Conservation (phyloP, 495 filamentous ascomycete species). For the Copromyces sp. region DNA sequence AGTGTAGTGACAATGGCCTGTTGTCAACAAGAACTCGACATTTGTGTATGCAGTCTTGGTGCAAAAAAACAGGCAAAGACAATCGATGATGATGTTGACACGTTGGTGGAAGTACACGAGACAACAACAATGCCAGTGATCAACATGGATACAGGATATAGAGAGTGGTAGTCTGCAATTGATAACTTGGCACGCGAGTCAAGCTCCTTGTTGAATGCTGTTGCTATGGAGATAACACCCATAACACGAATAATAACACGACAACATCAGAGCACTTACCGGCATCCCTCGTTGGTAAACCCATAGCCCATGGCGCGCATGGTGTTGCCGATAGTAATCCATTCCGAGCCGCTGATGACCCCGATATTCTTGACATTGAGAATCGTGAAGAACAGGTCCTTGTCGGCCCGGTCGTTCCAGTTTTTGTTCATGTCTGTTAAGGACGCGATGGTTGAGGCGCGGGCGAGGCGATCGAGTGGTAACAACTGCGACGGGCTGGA, state of each 20-base stretch:
- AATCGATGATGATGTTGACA: background rate
- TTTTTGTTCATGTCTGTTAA: slow-evolving; percentile 37
- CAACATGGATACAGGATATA: background rate
- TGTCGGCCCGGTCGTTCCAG: slow-evolving; percentile 44
- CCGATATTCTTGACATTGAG: slow-evolving; percentile 45
- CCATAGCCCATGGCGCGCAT: slow-evolving; percentile 41
- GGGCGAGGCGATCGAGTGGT: slow-evolving; percentile 2
- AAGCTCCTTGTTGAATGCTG: background rate
- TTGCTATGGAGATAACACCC: background rate
- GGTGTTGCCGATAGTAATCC: slow-evolving; percentile 41
- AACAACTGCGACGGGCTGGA: background rate
- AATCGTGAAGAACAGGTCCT: slow-evolving; percentile 45
- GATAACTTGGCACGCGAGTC: background rate
- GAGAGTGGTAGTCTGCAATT: background rate
- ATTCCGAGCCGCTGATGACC: slow-evolving; percentile 43
- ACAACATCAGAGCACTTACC: slow-evolving; percentile 27
- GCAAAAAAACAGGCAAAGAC: background rate
- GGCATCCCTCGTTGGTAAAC: slow-evolving; percentile 46
- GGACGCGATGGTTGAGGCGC: background rate
- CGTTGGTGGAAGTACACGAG: background rate
- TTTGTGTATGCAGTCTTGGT: background rate
- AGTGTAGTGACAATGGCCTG: background rate
- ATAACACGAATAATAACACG: background rate
- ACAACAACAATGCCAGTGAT: background rate
- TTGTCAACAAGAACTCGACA: background rate